Conservation (phyloP, 257 asterid species). For the Penstemon newberryi region DNA sequence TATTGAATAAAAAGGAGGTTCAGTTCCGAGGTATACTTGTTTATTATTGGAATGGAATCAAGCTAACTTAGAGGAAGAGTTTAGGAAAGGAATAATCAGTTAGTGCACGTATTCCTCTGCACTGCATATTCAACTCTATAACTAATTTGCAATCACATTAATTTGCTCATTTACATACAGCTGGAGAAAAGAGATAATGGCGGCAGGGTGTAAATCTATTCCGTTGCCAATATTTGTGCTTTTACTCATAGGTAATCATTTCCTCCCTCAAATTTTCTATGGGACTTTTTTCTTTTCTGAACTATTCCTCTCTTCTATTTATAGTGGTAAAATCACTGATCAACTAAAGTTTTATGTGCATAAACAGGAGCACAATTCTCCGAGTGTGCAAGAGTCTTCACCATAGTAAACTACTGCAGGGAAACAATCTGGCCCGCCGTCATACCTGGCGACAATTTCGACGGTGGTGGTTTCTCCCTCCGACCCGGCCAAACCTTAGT, state of each 20-base stretch:
- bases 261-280: background rate
- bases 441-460: constrained; percentile 66
- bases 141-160: constrained; percentile 4
- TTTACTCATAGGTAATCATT: constrained; percentile 38
- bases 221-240: constrained; percentile 19
- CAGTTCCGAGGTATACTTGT: too few relatives aligned
- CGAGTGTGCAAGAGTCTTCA: constrained; percentile 65
- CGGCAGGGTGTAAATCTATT: background rate
- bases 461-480: constrained; percentile 79
- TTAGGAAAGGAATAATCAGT: constrained; percentile 38
- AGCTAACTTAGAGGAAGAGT: constrained; percentile 31
- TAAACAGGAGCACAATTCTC: constrained; percentile 47
- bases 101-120: constrained; percentile 42
- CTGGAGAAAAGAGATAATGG: background rate
- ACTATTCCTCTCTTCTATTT: too few relatives aligned
- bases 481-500: constrained; percentile 53
- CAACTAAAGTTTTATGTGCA: background rate
- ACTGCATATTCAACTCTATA: background rate
- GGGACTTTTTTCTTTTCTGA: background rate
- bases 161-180: background rate
- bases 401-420: constrained; percentile 70
- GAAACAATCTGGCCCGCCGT: constrained; percentile 93
- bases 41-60: constrained; percentile 33
- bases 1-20: too few relatives aligned
- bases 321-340: background rate